These are phyloP conservation scores for Aureobasidium sp. DNA, from an alignment of 2,329 filamentous ascomycete species.

Conservation along the genomic window DNA sequence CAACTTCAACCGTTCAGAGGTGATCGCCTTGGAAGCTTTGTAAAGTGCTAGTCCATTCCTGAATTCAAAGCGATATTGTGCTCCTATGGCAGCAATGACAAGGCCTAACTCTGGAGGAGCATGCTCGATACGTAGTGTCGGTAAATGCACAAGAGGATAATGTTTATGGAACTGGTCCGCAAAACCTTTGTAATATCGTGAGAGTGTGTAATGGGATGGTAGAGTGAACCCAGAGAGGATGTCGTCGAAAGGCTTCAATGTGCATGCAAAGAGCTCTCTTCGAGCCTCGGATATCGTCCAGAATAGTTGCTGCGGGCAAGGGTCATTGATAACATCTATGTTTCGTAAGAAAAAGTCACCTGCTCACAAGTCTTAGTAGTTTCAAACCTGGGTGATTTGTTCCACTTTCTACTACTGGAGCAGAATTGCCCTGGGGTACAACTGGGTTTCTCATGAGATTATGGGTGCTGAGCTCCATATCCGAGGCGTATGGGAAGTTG, in stretches of 20 bases:
- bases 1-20: not conserved
- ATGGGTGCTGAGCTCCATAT: too few relatives aligned
- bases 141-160: conserved; percentile 56
- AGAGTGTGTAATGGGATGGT: conserved; percentile 59
- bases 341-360: not conserved
- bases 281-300: not conserved
- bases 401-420: not conserved
- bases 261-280: not conserved
- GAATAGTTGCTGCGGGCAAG: not conserved
- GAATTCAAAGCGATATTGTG: conserved; percentile 51
- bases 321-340: not conserved
- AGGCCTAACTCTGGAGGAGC: conserved; percentile 58
- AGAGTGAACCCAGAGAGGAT: conserved; percentile 46
- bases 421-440: not conserved
- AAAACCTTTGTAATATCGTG: conserved; percentile 61
- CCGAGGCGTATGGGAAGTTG: too few relatives aligned
- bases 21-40: conserved; percentile 41
- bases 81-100: conserved; percentile 58
- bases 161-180: conserved; percentile 57
- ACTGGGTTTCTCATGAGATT: too few relatives aligned
- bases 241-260: not conserved
- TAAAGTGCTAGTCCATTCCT: conserved; percentile 47
- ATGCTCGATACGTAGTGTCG: conserved; percentile 54
- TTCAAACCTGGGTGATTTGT: not conserved
- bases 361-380: not conserved